These are phyloP conservation scores for Aristolochia fimbriata DNA, from an alignment of 164 flowering plant genomes.

Conservation along the genomic window DNA sequence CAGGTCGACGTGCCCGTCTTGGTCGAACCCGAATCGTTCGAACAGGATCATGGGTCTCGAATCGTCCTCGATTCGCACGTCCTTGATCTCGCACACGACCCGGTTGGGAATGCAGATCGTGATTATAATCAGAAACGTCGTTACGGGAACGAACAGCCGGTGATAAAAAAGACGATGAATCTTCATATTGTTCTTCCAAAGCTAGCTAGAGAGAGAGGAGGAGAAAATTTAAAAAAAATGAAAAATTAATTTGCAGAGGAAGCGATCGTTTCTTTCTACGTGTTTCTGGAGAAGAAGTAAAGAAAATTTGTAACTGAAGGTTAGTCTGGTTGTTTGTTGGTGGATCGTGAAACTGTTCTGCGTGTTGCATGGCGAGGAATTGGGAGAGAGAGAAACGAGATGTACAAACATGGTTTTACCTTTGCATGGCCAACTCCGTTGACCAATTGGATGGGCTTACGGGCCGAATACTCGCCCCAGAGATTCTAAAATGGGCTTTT, in stretches of 20 bases:
- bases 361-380: slow-evolving; percentile 22
- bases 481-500: too few species aligned
- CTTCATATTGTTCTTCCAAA: too few species aligned
- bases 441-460: too few species aligned
- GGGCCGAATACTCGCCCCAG: too few species aligned
- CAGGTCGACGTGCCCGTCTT: slow-evolving; percentile 19
- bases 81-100: slow-evolving; percentile 25
- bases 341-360: not conserved
- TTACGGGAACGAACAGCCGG: not conserved
- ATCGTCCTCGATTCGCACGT: slow-evolving; percentile 22
- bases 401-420: not conserved
- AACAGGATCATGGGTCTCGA: slow-evolving; percentile 33
- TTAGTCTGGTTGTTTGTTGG: slow-evolving; percentile 1
- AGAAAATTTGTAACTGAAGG: not conserved
- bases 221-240: too few species aligned
- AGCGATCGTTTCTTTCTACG: not conserved
- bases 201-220: too few species aligned
- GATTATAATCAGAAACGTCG: not conserved
- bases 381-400: slow-evolving; percentile 11
- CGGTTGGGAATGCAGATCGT: slow-evolving; percentile 6
- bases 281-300: not conserved
- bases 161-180: not conserved
- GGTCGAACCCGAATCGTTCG: slow-evolving; percentile 30
- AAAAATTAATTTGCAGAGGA: too few species aligned
- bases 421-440: too few species aligned